These are phyloP conservation scores for Fremontodendron californicum DNA, from an alignment of 345 rosid species.

Conservation along the genomic window DNA sequence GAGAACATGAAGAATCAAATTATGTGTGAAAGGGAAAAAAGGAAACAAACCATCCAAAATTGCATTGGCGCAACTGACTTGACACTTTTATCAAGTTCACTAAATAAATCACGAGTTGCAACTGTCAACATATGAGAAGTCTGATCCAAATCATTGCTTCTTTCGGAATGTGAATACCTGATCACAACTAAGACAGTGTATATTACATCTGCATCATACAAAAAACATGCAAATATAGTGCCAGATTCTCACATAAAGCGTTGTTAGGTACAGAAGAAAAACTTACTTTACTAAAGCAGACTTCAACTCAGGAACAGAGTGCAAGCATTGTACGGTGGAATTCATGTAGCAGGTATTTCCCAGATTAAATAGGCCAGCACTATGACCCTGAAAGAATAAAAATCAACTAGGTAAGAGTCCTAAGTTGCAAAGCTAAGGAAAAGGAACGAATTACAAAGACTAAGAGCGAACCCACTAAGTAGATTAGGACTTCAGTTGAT, in stretches of 20 bases:
- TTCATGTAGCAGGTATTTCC: constrained; percentile 99
- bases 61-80: constrained; percentile 91
- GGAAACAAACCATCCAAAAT: constrained; percentile 85
- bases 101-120: constrained; percentile 88
- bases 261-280: not conserved
- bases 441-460: constrained; percentile 1
- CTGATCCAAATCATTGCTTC: constrained; percentile 79
- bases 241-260: not conserved
- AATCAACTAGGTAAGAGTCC: not conserved
- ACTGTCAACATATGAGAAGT: constrained; percentile 91
- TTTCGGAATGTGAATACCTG: constrained; percentile 69
- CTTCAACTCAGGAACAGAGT: constrained; percentile 97
- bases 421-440: not conserved
- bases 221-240: constrained; percentile 5
- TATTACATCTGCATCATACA: constrained; percentile 9
- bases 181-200: constrained; percentile 18
- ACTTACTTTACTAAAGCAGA: constrained; percentile 67
- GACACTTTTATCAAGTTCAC: constrained; percentile 85
- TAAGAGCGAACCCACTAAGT: not conserved
- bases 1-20: not conserved
- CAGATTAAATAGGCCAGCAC: constrained; percentile 85
- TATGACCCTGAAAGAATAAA: constrained; percentile 70
- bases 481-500: not conserved
- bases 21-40: not conserved
- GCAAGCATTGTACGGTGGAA: constrained; percentile 91